phyloP scores from a whole-genome alignment of 169 alveolate species.

The Plasmodium knowlesi region DNA sequence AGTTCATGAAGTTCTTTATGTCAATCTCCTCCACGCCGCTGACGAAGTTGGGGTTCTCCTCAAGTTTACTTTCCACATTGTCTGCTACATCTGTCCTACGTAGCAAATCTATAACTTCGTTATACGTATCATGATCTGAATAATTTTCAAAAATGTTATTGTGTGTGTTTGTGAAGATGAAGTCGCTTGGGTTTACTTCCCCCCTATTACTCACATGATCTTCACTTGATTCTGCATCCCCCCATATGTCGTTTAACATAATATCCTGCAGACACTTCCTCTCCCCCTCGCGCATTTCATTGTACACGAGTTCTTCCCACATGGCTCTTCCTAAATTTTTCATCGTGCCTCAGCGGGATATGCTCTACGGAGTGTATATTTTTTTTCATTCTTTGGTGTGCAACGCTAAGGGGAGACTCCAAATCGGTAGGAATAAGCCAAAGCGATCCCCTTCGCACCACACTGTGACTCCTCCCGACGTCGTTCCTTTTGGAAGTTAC shows the following conservation, averaged over 20 bases:
- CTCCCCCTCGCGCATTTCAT: conserved; percentile 19
- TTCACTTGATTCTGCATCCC: background rate
- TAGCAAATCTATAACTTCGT: background rate
- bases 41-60: conserved; percentile 9
- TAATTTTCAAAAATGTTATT: conserved; percentile 35
- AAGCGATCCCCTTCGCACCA: background rate
- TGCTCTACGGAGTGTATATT: background rate
- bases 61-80: conserved; percentile 4
- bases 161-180: conserved; percentile 6
- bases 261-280: conserved; percentile 47
- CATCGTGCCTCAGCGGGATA: background rate
- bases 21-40: conserved; percentile 24
- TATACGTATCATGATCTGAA: conserved; percentile 32
- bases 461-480: too few relatives aligned
- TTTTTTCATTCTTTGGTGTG: background rate
- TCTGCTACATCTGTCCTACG: background rate
- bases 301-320: conserved; percentile 8
- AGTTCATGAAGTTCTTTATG: conserved; percentile 49
- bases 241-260: conserved; percentile 45
- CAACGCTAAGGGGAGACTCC: background rate
- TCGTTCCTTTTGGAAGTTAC: background rate
- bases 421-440: background rate
- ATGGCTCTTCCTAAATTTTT: background rate
- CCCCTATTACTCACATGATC: background rate
- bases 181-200: background rate